Conservation (phyloP, 2,329 filamentous ascomycete species). For the Cladosporium velox region DNA sequence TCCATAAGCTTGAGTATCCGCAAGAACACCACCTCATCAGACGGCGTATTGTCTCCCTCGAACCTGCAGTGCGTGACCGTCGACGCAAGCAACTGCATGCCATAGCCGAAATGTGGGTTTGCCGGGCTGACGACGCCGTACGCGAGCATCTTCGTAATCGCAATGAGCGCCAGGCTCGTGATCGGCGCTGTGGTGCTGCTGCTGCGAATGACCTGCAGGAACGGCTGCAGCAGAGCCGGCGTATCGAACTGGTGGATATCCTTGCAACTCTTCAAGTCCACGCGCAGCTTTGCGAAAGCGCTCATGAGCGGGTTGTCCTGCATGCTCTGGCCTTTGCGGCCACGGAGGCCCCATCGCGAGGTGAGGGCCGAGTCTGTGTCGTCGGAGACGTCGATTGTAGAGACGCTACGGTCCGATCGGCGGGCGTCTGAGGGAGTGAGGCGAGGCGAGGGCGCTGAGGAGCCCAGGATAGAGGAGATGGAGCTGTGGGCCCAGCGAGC, state of each 20-base stretch:
- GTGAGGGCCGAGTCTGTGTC: conserved; percentile 55
- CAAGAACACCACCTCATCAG: conserved; percentile 91
- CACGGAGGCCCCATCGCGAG: conserved; percentile 88
- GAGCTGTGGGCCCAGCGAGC: conserved; percentile 94
- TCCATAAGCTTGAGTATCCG: conserved; percentile 98
- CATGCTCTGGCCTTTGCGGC: conserved; percentile 95
- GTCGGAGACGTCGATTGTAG: conserved; percentile 38
- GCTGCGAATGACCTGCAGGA: conserved; percentile 93
- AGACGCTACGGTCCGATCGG: conserved; percentile 28
- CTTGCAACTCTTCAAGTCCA: conserved; percentile 83
- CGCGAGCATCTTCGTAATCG: conserved; percentile 93
- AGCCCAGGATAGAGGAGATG: conserved; percentile 87
- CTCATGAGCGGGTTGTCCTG: conserved; percentile 97
- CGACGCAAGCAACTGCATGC: conserved; percentile 91
- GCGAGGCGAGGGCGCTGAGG: conserved; percentile 22
- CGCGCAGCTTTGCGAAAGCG: conserved; percentile 85
- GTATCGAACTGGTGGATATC: conserved; percentile 88
- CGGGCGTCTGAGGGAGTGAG: conserved; percentile 24
- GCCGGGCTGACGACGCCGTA: conserved; percentile 85
- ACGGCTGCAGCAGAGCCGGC: conserved; percentile 84
- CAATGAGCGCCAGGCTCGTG: conserved; percentile 88
- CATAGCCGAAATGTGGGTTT: conserved; percentile 84
- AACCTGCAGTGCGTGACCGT: conserved; percentile 98
- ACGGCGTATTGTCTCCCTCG: conserved; percentile 90
- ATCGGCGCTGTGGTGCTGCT: conserved; percentile 96